phyloP scores from a whole-genome alignment of 2,329 filamentous ascomycete genomes.

The Cladophialophora bantiana region DNA sequence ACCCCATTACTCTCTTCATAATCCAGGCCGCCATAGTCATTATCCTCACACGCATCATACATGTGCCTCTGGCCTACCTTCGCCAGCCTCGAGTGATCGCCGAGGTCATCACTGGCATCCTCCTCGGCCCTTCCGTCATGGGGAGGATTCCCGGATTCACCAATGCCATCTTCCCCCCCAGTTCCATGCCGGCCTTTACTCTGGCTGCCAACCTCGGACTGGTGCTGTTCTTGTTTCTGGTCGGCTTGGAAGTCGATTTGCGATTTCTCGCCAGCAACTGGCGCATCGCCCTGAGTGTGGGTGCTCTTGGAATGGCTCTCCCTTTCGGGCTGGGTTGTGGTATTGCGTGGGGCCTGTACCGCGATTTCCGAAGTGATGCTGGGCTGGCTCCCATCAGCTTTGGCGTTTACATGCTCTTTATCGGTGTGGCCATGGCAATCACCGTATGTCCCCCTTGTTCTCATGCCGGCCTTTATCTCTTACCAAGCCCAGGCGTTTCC shows the following conservation, averaged over 20 bases:
- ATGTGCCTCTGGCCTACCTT: constrained; percentile 77
- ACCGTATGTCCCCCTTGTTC: constrained; percentile 63
- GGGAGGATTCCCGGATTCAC: constrained; percentile 83
- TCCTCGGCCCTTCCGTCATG: constrained; percentile 87
- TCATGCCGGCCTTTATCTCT: constrained; percentile 9
- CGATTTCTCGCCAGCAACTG: constrained; percentile 80
- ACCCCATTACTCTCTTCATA: constrained; percentile 78
- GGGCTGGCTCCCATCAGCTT: constrained; percentile 66
- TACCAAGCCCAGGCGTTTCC: constrained; percentile 68
- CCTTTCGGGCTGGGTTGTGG: constrained; percentile 83
- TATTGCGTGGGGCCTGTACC: constrained; percentile 80
- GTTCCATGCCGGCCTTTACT: constrained; percentile 75
- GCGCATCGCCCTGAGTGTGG: constrained; percentile 78
- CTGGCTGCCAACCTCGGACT: constrained; percentile 84
- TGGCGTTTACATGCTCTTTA: constrained; percentile 74
- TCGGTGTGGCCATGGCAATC: constrained; percentile 92
- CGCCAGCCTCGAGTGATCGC: constrained; percentile 83
- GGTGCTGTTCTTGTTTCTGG: constrained; percentile 84
- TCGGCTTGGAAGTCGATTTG: constrained; percentile 85
- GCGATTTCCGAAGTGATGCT: constrained; percentile 70
- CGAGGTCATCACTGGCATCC: constrained; percentile 82
- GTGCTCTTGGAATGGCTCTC: constrained; percentile 77
- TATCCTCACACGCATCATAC: constrained; percentile 74
- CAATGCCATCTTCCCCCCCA: constrained; percentile 75
- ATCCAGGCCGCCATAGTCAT: constrained; percentile 77